Conservation (phyloP, 208 protist genomes). For the Leishmania aethiopica region DNA sequence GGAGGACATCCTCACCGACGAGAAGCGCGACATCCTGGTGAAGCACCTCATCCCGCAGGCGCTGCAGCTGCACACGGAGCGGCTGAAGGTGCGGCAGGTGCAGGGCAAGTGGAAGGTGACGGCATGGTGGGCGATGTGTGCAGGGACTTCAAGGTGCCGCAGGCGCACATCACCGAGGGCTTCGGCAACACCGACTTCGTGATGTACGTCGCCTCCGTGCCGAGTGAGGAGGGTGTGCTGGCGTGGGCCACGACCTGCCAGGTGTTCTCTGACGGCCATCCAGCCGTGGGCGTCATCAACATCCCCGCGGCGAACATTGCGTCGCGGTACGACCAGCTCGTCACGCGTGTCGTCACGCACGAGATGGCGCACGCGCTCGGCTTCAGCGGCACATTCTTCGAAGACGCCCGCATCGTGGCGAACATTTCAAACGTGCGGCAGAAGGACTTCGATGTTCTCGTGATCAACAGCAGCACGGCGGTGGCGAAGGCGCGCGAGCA, state of each 20-base stretch:
- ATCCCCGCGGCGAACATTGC: conserved; percentile 41
- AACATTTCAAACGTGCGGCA: no score
- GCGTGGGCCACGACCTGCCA: conserved; percentile 61
- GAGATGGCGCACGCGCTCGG: no score
- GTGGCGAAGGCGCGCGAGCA: no score
- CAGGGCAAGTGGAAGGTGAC: conserved; percentile 21
- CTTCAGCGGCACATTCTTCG: no score
- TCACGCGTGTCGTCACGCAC: no score
- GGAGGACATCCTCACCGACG: conserved; percentile 37
- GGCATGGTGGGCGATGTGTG: not conserved
- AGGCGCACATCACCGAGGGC: conserved; percentile 35
- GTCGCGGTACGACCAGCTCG: not conserved
- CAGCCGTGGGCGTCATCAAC: conserved; percentile 55
- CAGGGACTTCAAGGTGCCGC: conserved; percentile 11
- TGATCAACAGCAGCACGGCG: no score
- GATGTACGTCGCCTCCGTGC: conserved; percentile 64
- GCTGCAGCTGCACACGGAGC: conserved; percentile 54
- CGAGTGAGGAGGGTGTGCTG: conserved; percentile 2
- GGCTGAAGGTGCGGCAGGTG: conserved; percentile 47
- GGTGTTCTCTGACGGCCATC: conserved; percentile 13
- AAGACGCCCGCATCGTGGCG: no score
- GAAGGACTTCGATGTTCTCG: no score
- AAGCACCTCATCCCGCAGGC: conserved; percentile 44
- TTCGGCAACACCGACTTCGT: conserved; percentile 59
- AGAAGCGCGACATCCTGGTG: conserved; percentile 41